Evolutionary conservation across 345 rosid genomes (phyloP), one percentile per base, ranked within the genome.

Genomic region (Gossypium rotundifolium): DNA sequence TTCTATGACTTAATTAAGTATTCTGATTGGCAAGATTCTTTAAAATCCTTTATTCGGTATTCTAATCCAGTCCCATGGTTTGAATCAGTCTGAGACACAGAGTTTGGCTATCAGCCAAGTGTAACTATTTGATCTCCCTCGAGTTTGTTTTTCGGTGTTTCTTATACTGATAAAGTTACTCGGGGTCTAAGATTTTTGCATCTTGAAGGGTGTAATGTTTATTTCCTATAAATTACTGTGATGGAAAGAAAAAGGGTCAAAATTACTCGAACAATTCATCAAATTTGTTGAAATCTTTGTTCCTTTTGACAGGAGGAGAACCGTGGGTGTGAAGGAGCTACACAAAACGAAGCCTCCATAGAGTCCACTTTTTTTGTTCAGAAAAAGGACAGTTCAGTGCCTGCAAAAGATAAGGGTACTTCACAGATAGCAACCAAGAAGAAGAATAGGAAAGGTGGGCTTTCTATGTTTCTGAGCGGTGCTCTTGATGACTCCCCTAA

Each of bases 381-480:
- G 77, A 87, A 82, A 81, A 82, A 81, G 71, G 91, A 80, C 2
- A 65, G 61, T 68, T 75, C 76, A 1, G 86, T 83, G 33, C 74
- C 76, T 11, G 80, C 75, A 44, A 92, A 82, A 79, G 79, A 74
- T 81, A 89, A 82, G 80, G 81, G 40, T 72, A 77, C 85, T 33
- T 44, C 54, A 14, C 81, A 86, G 17, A 77, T 78, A 45, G 77
- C 76, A 42, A 71, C 86, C 70, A 91, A 90, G 86, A 95, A 89
- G 87, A 95, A 91, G 86, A 90, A 87, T 71, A 87, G 90, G 78
- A 93, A 88, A 81, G 99, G 99, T 57, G 99, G 97, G 40, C 99
- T 95, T 74, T 93, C 99, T 8, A 84, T 95, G 98, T 95, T 95
- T 80, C 76, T 95, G 83, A 95, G 93, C 69, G 98, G 98, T 80